Evolutionary conservation across 1,284 basidiomycete genomes (phyloP), one percentile per base, ranked within the genome.

Genomic region (Sanghuangporus sanghuang): DNA sequence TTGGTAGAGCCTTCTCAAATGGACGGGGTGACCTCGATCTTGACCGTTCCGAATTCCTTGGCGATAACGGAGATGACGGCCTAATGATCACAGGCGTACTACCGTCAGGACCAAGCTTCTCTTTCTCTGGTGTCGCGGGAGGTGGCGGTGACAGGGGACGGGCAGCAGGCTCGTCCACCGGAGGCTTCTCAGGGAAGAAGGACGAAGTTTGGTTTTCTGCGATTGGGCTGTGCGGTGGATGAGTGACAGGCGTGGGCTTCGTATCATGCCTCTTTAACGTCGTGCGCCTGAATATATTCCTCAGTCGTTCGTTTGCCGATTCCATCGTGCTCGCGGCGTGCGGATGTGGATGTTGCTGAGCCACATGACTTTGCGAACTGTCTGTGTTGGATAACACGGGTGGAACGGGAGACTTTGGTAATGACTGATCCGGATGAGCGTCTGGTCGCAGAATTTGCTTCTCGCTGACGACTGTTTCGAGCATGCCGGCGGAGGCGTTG

Each of bases 401-500:
- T 14, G 64, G 61, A 12, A n/a, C 49, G 9, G 60, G 55, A 12
- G 56, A 59, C 23, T 48, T 62, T 16, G 63, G 42, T 18, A 8
- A 5, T 32, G 50, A 44, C 36, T 40, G 52, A 12, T 39, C 49
- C 21, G 48, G 12, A 21, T 61, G 58, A 6, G 39, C 62, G 57
- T 79, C 75, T 12, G 27, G 21, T 6, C 27, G 56, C 18, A 35
- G 38, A 63, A 86, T 69, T 18, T 75, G 70, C 72, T 94, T 93
- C 73, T 95, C 92, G 55, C 82, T 78, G 60, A 95, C 86, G 57
- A 95, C 84, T 8, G 85, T 92, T 73, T 93, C 90, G 11, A 96
- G 83, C 83, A 92, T 91, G 16, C 80, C 81, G 11, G 87, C 87
- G 0, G 88, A 86, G 0, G 83, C 80, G 2, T 82, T 80, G 48